These are phyloP conservation scores for Ceriops decandra DNA, from an alignment of 345 rosid genomes.

Conservation along the genomic window DNA sequence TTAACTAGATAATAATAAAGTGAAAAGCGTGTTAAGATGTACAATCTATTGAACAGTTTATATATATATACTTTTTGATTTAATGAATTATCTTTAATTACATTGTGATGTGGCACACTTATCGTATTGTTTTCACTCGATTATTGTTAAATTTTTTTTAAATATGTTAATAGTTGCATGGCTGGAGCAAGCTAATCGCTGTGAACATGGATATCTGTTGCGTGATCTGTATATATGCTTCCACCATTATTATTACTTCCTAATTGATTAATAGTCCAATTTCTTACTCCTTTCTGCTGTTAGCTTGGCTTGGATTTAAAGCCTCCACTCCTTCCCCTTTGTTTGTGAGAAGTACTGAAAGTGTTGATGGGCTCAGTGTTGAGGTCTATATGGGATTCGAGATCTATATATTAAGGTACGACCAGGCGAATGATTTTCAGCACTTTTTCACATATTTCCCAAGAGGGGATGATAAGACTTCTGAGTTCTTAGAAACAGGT, in stretches of 20 bases:
- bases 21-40: no score
- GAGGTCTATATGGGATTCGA: background rate
- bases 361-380: constrained; percentile 4
- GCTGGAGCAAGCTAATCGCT: background rate
- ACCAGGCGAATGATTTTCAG: no score
- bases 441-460: no score
- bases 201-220: background rate
- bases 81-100: no score
- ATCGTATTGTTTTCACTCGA: no score
- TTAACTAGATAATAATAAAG: no score
- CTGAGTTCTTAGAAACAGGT: background rate
- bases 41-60: no score
- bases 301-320: background rate
- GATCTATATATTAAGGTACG: no score
- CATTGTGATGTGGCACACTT: no score
- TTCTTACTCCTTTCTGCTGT: background rate
- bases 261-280: background rate
- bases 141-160: background rate
- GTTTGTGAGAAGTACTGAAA: background rate
- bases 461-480: background rate
- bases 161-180: background rate
- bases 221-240: background rate
- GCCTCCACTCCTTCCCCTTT: background rate
- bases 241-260: background rate
- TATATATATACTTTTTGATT: no score